Percentiles rank a stretch among this genome's conserved stretches.
Conservation (phyloP, 306 rosid species). For the Hippophae gyantsensis region DNA sequence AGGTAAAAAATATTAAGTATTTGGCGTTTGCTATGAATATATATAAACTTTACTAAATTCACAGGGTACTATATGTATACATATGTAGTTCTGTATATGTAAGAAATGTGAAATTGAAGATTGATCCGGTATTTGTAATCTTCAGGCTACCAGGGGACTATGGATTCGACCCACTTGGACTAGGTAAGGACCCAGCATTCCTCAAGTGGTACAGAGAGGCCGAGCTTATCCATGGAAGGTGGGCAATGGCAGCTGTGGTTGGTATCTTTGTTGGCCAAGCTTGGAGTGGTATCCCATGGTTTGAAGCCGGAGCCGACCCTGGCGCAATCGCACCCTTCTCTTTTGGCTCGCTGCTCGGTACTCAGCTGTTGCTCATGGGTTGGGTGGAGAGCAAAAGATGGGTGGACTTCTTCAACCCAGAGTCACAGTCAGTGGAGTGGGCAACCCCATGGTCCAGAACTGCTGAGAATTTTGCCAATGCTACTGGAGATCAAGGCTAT, state of each 20-base stretch:
- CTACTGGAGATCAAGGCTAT: constrained; percentile 90
- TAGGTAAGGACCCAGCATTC: constrained; percentile 86
- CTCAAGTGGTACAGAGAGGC: constrained; percentile 99
- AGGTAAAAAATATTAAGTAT: no score
- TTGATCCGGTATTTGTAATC: neutral
- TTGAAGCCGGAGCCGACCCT: constrained; percentile 90
- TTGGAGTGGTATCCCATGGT: constrained; percentile 98
- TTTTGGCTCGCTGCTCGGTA: constrained; percentile 79
- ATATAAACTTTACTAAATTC: no score
- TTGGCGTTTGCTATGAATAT: no score
- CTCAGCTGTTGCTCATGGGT: constrained; percentile 89
- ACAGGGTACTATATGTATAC: neutral
- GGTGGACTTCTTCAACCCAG: constrained; percentile 98
- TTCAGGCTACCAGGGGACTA: constrained; percentile 90
- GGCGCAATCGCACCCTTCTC: constrained; percentile 92
- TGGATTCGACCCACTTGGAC: constrained; percentile 93
- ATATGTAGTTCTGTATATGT: neutral
- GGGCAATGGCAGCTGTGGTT: constrained; percentile 95
- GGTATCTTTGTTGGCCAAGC: constrained; percentile 96
- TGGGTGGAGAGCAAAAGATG: constrained; percentile 98
- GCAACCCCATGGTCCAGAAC: constrained; percentile 98
- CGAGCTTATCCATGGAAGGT: constrained; percentile 93
- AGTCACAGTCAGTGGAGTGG: constrained; percentile 91
- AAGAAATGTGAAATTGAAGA: neutral
- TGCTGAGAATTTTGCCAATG: constrained; percentile 71